phyloP scores from a whole-genome alignment of 257 asterid species.

The Ballota nigra region DNA sequence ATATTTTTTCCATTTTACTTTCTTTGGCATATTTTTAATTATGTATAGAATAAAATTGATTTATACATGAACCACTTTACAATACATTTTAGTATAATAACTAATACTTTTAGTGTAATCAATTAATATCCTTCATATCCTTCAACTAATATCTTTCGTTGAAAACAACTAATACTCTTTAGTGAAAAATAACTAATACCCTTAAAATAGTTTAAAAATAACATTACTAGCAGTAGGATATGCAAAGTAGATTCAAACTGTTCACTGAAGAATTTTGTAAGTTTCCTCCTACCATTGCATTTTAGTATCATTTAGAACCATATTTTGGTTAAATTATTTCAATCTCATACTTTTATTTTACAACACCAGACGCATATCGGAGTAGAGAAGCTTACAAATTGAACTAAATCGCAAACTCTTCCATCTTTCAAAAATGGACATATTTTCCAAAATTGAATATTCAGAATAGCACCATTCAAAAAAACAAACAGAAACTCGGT shows the following conservation, averaged over 20 bases:
- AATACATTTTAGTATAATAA: no score
- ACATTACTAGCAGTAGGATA: neutral
- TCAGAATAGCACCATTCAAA: neutral
- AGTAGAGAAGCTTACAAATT: neutral
- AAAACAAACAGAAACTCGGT: neutral
- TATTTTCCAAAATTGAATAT: neutral
- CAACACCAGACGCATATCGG: neutral
- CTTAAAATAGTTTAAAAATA: no score
- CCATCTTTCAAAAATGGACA: neutral
- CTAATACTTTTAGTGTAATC: no score
- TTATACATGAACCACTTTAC: no score
- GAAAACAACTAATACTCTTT: no score
- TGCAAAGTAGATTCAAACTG: neutral
- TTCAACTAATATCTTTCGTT: no score
- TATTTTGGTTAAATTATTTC: neutral
- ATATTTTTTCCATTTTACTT: no score
- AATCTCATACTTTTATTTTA: neutral
- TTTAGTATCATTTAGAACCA: neutral
- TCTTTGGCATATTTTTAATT: no score
- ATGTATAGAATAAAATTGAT: no score
- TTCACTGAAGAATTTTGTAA: neutral
- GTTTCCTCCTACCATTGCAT: neutral
- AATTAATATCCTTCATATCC: no score
- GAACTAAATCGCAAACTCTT: neutral
- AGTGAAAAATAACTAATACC: no score